Percentiles rank a stretch among this genome's conserved stretches.
Conservation (phyloP, 768 basidiomycete species). For the Leucosporidium yakuticum region DNA sequence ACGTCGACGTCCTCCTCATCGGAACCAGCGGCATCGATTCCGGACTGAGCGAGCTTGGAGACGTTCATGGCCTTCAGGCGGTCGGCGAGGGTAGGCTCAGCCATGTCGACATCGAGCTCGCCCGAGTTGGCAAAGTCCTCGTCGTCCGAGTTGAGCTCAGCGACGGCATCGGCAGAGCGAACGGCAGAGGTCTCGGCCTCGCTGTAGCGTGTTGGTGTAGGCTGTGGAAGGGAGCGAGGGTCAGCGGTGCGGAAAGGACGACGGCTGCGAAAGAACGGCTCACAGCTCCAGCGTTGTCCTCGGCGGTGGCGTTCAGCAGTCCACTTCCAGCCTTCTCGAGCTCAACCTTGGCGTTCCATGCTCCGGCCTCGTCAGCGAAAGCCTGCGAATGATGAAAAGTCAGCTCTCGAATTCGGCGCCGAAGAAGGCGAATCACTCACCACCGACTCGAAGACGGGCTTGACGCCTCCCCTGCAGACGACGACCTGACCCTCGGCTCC, state of each 20-base stretch:
- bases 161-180: conserved; percentile 59
- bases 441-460: conserved; percentile 30
- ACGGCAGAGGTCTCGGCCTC: conserved; percentile 53
- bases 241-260: background rate
- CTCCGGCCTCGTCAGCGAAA: conserved; percentile 21
- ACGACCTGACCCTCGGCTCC: conserved; percentile 12
- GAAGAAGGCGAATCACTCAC: conserved; percentile 3
- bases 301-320: conserved; percentile 12
- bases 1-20: conserved; percentile 43
- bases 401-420: background rate
- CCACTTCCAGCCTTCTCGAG: conserved; percentile 10
- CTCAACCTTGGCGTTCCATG: conserved; percentile 21
- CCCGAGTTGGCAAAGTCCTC: conserved; percentile 53
- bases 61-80: conserved; percentile 70
- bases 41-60: conserved; percentile 22
- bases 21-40: background rate
- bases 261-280: background rate
- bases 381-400: background rate
- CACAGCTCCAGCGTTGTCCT: conserved; percentile 15
- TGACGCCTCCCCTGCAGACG: conserved; percentile 26
- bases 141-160: conserved; percentile 43
- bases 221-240: background rate
- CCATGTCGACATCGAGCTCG: conserved; percentile 73
- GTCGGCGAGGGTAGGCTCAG: conserved; percentile 87
- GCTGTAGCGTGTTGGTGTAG: conserved; percentile 27